Conservation (phyloP, 805 yeast genomes). For the Candida xiaguanensis region DNA sequence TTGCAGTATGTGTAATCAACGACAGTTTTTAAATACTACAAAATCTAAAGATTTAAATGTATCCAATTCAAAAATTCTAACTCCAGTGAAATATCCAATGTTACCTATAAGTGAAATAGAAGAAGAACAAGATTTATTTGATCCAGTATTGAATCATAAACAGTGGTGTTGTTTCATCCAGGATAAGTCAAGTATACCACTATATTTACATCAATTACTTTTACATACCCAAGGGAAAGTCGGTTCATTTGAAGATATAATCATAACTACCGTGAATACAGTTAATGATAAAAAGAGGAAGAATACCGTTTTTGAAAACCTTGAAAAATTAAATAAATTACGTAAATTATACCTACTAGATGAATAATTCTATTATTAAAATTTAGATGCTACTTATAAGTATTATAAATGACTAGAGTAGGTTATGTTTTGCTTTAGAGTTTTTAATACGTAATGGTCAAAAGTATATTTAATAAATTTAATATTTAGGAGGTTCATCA, state of each 20-base stretch:
- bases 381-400: not conserved
- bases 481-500: constrained; percentile 36
- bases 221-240: constrained; percentile 18
- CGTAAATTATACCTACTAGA: constrained; percentile 29
- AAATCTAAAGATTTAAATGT: constrained; percentile 10
- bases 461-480: no score
- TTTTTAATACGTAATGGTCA: no score
- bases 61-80: constrained; percentile 20
- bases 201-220: constrained; percentile 24
- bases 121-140: constrained; percentile 13
- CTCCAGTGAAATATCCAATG: constrained; percentile 29
- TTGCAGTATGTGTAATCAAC: constrained; percentile 36
- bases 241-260: constrained; percentile 14
- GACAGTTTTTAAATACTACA: constrained; percentile 24
- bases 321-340: constrained; percentile 31
- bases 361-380: constrained; percentile 4
- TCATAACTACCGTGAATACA: not conserved
- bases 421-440: no score
- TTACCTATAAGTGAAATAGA: constrained; percentile 5
- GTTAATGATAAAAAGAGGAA: constrained; percentile 14
- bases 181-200: constrained; percentile 9
- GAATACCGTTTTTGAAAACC: constrained; percentile 24
- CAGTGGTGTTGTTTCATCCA: constrained; percentile 30
- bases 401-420: no score
- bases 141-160: constrained; percentile 29